Evolutionary conservation across 2,329 filamentous ascomycete genomes (phyloP), one percentile per base, ranked within the genome.

Genomic region (Hypocreales sp.): DNA sequence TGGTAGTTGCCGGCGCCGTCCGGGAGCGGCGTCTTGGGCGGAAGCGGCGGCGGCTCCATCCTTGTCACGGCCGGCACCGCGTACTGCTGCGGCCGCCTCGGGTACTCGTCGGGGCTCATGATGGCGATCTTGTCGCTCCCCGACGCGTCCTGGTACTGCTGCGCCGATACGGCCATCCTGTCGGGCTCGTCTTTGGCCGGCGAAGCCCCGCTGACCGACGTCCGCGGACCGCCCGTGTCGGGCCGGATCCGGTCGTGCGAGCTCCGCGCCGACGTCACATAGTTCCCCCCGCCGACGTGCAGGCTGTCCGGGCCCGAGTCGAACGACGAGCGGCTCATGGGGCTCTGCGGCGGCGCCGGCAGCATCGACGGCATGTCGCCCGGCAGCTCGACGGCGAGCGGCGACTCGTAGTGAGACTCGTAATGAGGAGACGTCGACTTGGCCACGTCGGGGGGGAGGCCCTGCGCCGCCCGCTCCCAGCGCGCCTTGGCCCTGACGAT

Each of bases 401-500:
- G 61, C 18, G 56, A 47, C 23, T 50, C 44, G n/a, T n/a, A n/a
- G n/a, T n/a, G n/a, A n/a, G n/a, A n/a, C n/a, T n/a, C n/a, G n/a
- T n/a, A n/a, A n/a, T n/a, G n/a, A n/a, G n/a, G n/a, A n/a, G n/a
- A n/a, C n/a, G n/a, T n/a, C n/a, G n/a, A n/a, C n/a, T n/a, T n/a
- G 26, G 44, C 10, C 18, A 10, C 44, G 4, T 40, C 67, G 7
- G 18, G 56, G 1, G 62, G 57, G 5, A 61, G 46, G 14, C 50
- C 48, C 26, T 47, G 45, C 9, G 58, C 37, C 15, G 56, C 42
- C 15, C 60, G 58, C 20, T 78, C 73, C 48, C 71, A 72, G 30
- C 81, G 67, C 31, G 66, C 54, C 49, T 83, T 83, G 36, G 80
- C 79, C 34, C 75, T 69, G 43, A 86, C 64, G 36, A 94, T 84